Evolutionary conservation across 2,329 filamentous ascomycete genomes (phyloP).

Genomic region (Penicillium vulpinum): DNA sequence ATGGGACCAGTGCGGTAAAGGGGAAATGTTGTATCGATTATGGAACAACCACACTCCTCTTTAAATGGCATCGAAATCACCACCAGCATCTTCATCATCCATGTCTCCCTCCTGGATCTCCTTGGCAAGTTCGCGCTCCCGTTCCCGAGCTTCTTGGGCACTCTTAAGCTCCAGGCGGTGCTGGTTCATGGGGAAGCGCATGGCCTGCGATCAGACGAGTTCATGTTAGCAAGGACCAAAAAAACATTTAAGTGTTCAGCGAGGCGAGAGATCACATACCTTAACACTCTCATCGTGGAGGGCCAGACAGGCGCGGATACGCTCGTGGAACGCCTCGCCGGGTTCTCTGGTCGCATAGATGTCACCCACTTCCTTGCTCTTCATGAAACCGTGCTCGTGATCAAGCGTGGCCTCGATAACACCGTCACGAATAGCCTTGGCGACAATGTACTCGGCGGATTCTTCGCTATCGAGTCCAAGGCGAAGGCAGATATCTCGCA

Average conservation of each 20-base stretch:
- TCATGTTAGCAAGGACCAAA: conserved; percentile 29
- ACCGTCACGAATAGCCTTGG: conserved; percentile 95
- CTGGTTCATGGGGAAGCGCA: conserved; percentile 99
- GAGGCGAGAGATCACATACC: conserved; percentile 55
- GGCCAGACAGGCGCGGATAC: conserved; percentile 85
- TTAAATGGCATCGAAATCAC: conserved; percentile 94
- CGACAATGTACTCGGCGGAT: conserved; percentile 97
- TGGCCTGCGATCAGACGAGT: conserved; percentile 61
- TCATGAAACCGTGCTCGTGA: conserved; percentile 95
- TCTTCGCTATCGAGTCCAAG: conserved; percentile 93
- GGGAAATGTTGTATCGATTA: conserved; percentile 24
- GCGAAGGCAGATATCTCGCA: conserved; percentile 95
- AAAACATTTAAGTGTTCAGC: neutral
- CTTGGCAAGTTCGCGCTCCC: conserved; percentile 95
- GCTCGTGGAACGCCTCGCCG: conserved; percentile 95
- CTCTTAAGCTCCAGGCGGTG: conserved; percentile 96
- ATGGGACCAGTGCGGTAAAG: conserved; percentile 13
- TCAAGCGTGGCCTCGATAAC: conserved; percentile 95
- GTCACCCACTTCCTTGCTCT: conserved; percentile 94
- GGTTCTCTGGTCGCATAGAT: conserved; percentile 95
- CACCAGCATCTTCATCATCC: conserved; percentile 93
- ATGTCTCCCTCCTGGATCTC: conserved; percentile 98
- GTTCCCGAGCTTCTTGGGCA: conserved; percentile 94
- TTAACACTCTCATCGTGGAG: conserved; percentile 98
- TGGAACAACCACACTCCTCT: conserved; percentile 27